Evolutionary conservation across 106 monocot species (phyloP).

Genomic region (Iris macrosiphon): DNA sequence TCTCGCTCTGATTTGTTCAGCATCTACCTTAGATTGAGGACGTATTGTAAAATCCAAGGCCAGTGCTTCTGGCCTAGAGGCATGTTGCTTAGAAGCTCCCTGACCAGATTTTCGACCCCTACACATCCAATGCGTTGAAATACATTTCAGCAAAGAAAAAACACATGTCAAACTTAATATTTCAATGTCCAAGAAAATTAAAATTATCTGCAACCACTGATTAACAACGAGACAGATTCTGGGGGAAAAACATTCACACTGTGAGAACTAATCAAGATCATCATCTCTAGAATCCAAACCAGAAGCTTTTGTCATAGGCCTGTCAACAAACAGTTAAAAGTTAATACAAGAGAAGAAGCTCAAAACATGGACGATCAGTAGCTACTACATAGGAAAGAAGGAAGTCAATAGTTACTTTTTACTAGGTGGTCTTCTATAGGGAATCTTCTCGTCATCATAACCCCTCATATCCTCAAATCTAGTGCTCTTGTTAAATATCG

Average conservation of each 20-base stretch:
- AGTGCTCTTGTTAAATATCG: constrained; percentile 97
- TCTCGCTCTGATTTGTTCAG: constrained; percentile 75
- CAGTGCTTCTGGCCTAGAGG: constrained; percentile 83
- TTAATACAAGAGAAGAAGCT: constrained; percentile 2
- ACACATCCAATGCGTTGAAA: background rate
- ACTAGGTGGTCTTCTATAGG: constrained; percentile 48
- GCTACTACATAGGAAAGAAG: too few species aligned
- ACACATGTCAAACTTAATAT: too few species aligned
- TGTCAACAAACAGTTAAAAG: too few species aligned
- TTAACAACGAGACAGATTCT: background rate
- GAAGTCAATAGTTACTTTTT: constrained; percentile 47
- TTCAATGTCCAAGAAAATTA: too few species aligned
- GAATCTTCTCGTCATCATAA: constrained; percentile 78
- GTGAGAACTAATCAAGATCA: constrained; percentile 86
- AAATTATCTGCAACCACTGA: background rate
- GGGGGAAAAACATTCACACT: constrained; percentile 20
- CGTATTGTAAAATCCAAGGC: constrained; percentile 86
- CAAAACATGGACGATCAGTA: too few species aligned
- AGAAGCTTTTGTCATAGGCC: constrained; percentile 44
- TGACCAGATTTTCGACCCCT: constrained; percentile 75
- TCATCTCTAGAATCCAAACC: constrained; percentile 73
- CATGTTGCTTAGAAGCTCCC: constrained; percentile 71
- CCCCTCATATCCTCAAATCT: constrained; percentile 96
- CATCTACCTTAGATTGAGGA: constrained; percentile 91
- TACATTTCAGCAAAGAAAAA: background rate